Percentiles rank a stretch among this genome's conserved stretches.
phyloP scores from a whole-genome alignment of 805 yeast genomes.

The Lipomyces orientalis region DNA sequence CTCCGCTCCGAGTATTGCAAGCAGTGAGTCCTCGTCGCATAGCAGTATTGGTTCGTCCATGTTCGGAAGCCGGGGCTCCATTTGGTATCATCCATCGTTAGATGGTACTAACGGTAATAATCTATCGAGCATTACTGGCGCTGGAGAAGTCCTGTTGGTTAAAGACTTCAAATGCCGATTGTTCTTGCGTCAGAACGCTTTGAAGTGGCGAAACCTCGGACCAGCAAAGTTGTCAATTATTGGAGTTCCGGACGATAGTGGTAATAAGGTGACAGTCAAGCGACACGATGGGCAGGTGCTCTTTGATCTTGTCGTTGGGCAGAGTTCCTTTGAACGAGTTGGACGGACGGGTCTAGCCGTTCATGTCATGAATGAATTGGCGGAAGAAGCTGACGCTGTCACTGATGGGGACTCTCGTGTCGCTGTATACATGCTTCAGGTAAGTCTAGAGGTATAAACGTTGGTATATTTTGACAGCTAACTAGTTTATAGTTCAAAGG shows the following conservation, averaged over 20 bases:
- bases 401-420: conserved; percentile 24
- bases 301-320: conserved; percentile 26
- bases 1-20: conserved; percentile 28
- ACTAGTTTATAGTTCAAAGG: conserved; percentile 30
- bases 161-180: conserved; percentile 34
- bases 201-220: conserved; percentile 40
- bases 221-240: conserved; percentile 31
- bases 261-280: conserved; percentile 23
- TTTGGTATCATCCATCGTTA: conserved; percentile 26
- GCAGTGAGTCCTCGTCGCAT: conserved; percentile 26
- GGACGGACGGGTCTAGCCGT: conserved; percentile 35
- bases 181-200: conserved; percentile 31
- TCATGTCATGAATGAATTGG: conserved; percentile 22
- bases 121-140: background rate
- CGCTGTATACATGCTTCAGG: conserved; percentile 43
- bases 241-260: conserved; percentile 10
- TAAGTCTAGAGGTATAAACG: conserved; percentile 17
- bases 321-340: conserved; percentile 23
- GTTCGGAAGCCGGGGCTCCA: conserved; percentile 2
- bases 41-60: conserved; percentile 10
- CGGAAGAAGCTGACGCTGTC: conserved; percentile 15
- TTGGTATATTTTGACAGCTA: conserved; percentile 7
- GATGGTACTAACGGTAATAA: conserved; percentile 11
- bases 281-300: conserved; percentile 24
- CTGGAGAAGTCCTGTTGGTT: conserved; percentile 20